Evolutionary conservation across 164 flowering plant species (phyloP).

Genomic region (Paratinospora sagittata): DNA sequence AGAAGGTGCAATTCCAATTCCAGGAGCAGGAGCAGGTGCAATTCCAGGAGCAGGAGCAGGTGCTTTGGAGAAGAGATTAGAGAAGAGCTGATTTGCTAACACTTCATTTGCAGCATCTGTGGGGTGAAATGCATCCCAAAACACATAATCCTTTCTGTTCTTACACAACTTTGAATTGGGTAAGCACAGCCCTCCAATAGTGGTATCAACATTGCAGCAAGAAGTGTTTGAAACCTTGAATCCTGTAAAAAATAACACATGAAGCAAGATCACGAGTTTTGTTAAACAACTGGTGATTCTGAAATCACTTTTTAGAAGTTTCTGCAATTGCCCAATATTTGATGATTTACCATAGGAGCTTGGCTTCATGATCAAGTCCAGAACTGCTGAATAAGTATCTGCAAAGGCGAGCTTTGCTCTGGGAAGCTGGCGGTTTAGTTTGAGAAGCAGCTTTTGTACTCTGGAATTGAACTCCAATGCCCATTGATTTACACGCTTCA

Average conservation of each 20-base stretch:
- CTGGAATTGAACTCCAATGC: constrained; percentile 46
- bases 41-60: constrained; percentile 18
- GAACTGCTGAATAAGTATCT: constrained; percentile 49
- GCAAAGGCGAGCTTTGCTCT: constrained; percentile 40
- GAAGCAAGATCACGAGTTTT: too few species aligned
- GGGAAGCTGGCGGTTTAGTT: constrained; percentile 40
- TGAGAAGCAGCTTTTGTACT: constrained; percentile 24
- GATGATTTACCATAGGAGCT: constrained; percentile 51
- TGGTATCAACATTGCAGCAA: constrained; percentile 74
- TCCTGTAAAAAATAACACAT: constrained; percentile 31
- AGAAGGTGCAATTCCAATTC: too few species aligned
- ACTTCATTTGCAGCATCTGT: constrained; percentile 72
- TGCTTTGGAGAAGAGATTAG: constrained; percentile 26
- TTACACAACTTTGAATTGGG: constrained; percentile 62
- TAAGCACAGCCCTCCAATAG: constrained; percentile 58
- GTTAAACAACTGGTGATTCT: not conserved
- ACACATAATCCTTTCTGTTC: constrained; percentile 57
- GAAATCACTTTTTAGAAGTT: too few species aligned
- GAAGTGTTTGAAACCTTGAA: constrained; percentile 67
- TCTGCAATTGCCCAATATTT: too few species aligned
- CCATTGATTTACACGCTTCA: constrained; percentile 54
- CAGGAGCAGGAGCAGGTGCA: too few species aligned
- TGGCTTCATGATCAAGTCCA: constrained; percentile 56
- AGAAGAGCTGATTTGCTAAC: constrained; percentile 50
- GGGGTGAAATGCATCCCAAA: constrained; percentile 93